Percentiles rank a stretch among this genome's conserved stretches.
phyloP scores from a whole-genome alignment of 768 basidiomycete genomes.

The Mycena alexandri region DNA sequence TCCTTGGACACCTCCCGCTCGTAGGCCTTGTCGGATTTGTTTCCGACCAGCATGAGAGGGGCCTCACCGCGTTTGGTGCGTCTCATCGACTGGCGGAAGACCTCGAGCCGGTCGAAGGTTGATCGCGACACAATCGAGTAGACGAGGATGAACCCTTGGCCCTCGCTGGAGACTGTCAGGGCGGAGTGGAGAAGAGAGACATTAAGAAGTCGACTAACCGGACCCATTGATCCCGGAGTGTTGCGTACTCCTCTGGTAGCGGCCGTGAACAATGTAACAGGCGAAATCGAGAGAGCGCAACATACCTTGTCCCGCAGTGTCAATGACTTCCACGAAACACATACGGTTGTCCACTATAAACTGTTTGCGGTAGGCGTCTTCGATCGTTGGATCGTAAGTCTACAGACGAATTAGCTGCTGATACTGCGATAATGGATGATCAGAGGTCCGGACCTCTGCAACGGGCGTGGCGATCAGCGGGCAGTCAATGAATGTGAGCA shows the following conservation, averaged over 20 bases:
- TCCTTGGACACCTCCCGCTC: conserved; percentile 92
- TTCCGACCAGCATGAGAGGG: conserved; percentile 94
- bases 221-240: conserved; percentile 68
- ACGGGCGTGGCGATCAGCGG: not conserved
- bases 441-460: conserved; percentile 18
- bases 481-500: not conserved
- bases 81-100: conserved; percentile 91
- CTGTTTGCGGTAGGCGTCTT: conserved; percentile 96
- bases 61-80: conserved; percentile 88
- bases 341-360: conserved; percentile 94
- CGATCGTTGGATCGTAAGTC: conserved; percentile 98
- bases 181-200: conserved; percentile 19
- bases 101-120: conserved; percentile 89
- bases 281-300: conserved; percentile 35
- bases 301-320: conserved; percentile 96
- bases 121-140: conserved; percentile 96
- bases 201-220: too few species aligned
- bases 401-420: conserved; percentile 45
- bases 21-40: conserved; percentile 92
- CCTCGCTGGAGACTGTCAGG: conserved; percentile 69
- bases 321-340: conserved; percentile 96
- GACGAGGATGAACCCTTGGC: conserved; percentile 95
- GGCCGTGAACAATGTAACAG: too few species aligned
- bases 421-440: not conserved
- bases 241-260: conserved; percentile 90